These are phyloP conservation scores for Coemansia sp. DNA, from an alignment of 192 early-diverging fungal species.

Conservation along the genomic window DNA sequence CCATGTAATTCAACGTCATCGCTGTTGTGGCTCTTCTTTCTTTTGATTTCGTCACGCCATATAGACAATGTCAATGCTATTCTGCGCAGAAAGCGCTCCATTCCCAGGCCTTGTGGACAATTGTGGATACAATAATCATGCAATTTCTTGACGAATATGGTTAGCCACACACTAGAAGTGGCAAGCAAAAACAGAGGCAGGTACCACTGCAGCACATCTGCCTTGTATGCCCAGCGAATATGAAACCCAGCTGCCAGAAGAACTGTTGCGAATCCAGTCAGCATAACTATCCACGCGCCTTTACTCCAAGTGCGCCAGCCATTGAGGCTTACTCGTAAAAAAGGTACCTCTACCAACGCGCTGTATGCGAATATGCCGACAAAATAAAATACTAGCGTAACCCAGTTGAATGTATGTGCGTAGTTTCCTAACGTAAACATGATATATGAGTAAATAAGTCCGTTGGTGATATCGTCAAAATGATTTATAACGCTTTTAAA, in stretches of 20 bases:
- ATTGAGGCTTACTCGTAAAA: slow-evolving; percentile 65
- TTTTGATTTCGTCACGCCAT: slow-evolving; percentile 19
- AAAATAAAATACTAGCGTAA: slow-evolving; percentile 45
- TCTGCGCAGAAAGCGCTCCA: slow-evolving; percentile 30
- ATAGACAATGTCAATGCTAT: slow-evolving; percentile 24
- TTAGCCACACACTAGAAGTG: slow-evolving; percentile 32
- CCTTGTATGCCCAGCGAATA: slow-evolving; percentile 38
- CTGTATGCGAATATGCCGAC: slow-evolving; percentile 56
- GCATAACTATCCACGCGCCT: slow-evolving; percentile 65
- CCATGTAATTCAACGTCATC: not conserved
- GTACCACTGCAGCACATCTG: slow-evolving; percentile 50
- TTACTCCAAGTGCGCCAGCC: slow-evolving; percentile 63
- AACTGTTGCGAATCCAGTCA: slow-evolving; percentile 56
- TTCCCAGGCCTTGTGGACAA: slow-evolving; percentile 42
- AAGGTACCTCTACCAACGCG: slow-evolving; percentile 65
- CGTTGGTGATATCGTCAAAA: slow-evolving; percentile 63
- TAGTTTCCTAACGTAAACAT: slow-evolving; percentile 79
- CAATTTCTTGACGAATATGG: slow-evolving; percentile 13
- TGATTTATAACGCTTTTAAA: slow-evolving; percentile 63
- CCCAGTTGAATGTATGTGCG: slow-evolving; percentile 62
- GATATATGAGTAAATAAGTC: slow-evolving; percentile 61
- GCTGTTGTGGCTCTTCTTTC: not conserved
- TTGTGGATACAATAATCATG: slow-evolving; percentile 36
- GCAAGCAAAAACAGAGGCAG: slow-evolving; percentile 46
- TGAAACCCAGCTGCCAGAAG: slow-evolving; percentile 61